Base-by-base conservation (phyloP, 2,329 filamentous ascomycete genomes). In the Furcasterigmium furcatum region DNA sequence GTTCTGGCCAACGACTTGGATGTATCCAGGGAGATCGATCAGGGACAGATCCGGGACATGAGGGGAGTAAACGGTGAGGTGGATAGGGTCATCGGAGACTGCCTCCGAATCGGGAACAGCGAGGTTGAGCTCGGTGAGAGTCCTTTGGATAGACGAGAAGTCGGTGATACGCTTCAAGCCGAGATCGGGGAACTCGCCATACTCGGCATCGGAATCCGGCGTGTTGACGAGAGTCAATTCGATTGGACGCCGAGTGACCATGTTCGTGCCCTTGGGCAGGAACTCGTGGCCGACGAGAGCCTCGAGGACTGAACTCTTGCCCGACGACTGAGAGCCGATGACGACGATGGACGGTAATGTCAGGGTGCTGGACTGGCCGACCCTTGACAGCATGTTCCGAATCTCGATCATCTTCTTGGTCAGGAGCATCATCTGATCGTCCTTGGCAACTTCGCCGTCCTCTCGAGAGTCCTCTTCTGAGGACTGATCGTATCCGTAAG, bases 351-450 rank as follows among this genome's bases (percentile, higher is more conserved):
- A 97, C 0, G 94, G 94, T 19, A 99, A 72, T 1, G 88, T 92
- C 52, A 99, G 73, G 4, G 88, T 83, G 53, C 87, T 90, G 1
- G 91, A 95, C 71, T 99, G 92, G 27, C 91, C 95, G 39, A 99
- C 88, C 21, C 85, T 89, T 60, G 95, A 88, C 20, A 99, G 76
- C 46, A 99, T 89, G 55, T 85, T 91, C 55, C 95, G 79, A 46
- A 99, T 97, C 72, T 99, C 94, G 59, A 99, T 99, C 94, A 99
- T 99, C 71, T 97, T 97, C 72, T 94, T 92, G 2, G 95, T 99
- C 59, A 99, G 74, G 55, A 96, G 77, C 94, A 99, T 99, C 92
- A 99, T 99, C 67, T 99, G 94, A 63, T 99, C 94, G 58, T 99
- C 94, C 58, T 84, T 83, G 16, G 90, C 88, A 41, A 79, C 76